Evolutionary conservation across 768 basidiomycete genomes (phyloP).

Genomic region (Saitozyma podzolica): DNA sequence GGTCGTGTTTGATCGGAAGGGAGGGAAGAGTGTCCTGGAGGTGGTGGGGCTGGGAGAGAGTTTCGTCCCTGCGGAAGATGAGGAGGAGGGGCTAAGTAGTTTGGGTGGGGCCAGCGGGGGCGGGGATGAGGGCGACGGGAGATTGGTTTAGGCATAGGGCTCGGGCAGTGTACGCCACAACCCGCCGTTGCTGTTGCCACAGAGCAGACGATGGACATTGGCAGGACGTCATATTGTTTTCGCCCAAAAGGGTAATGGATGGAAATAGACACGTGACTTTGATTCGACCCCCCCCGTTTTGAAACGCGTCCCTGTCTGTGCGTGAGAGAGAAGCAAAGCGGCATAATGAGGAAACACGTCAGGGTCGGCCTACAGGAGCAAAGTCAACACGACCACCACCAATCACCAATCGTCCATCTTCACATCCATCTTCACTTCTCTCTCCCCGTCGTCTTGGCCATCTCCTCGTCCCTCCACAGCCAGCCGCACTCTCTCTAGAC

Average conservation of each 20-base stretch:
- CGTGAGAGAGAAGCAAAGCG: background rate
- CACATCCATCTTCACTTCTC: background rate
- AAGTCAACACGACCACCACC: background rate
- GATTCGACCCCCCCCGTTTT: too few species aligned
- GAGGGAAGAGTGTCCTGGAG: constrained; percentile 32
- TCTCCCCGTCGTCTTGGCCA: too few species aligned
- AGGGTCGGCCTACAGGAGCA: too few species aligned
- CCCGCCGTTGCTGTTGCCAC: background rate
- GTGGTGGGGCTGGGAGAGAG: constrained; percentile 56
- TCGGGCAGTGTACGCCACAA: background rate
- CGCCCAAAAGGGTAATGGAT: background rate
- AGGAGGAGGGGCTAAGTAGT: background rate
- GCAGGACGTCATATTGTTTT: background rate
- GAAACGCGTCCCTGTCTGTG: background rate
- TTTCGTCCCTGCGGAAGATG: constrained; percentile 59
- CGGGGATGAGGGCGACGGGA: background rate
- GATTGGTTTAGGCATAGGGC: background rate
- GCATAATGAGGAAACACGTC: too few species aligned
- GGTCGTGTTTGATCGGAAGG: constrained; percentile 36
- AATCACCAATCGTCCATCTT: background rate
- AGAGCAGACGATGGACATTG: background rate
- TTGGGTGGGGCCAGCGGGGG: too few species aligned
- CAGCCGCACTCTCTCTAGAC: too few species aligned
- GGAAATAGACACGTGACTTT: background rate
- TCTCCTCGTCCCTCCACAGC: too few species aligned